These are phyloP conservation scores for Miscanthus sacchariflorus DNA, from an alignment of 202 grass and related monocot species.

Conservation along the genomic window DNA sequence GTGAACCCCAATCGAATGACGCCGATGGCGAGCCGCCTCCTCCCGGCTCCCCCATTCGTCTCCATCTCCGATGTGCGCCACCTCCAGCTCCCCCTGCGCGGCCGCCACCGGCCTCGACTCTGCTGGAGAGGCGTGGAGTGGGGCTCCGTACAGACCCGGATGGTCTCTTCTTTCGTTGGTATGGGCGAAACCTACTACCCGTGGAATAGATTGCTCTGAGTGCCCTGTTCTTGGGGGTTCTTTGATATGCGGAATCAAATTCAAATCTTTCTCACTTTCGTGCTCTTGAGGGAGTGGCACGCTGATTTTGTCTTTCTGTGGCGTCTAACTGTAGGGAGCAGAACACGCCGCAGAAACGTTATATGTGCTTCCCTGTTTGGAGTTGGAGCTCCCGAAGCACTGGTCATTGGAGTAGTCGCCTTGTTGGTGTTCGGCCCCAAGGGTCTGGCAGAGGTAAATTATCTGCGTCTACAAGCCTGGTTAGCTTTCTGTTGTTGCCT, in stretches of 20 bases:
- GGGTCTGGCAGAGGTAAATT: slow-evolving; percentile 91
- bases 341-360: slow-evolving; percentile 49
- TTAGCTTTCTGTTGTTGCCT: neutral
- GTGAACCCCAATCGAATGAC: slow-evolving; percentile 13
- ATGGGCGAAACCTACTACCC: neutral
- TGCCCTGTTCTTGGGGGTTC: neutral
- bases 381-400: slow-evolving; percentile 89
- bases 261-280: neutral
- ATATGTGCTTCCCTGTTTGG: slow-evolving; percentile 93
- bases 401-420: slow-evolving; percentile 97
- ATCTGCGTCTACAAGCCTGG: neutral
- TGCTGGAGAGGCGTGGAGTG: neutral
- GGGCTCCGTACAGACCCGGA: neutral
- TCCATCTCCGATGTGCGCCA: slow-evolving; percentile 21
- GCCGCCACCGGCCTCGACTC: neutral
- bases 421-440: slow-evolving; percentile 95
- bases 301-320: neutral
- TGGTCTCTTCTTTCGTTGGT: slow-evolving; percentile 35
- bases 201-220: neutral
- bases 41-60: slow-evolving; percentile 21
- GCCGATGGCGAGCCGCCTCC: slow-evolving; percentile 22
- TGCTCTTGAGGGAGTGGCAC: neutral
- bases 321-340: slow-evolving; percentile 52
- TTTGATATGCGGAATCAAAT: neutral
- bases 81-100: slow-evolving; percentile 1